Percentiles rank a stretch among this genome's conserved stretches.
Evolutionary conservation across 768 basidiomycete genomes (phyloP).

Genomic region (Boletellus sp.): DNA sequence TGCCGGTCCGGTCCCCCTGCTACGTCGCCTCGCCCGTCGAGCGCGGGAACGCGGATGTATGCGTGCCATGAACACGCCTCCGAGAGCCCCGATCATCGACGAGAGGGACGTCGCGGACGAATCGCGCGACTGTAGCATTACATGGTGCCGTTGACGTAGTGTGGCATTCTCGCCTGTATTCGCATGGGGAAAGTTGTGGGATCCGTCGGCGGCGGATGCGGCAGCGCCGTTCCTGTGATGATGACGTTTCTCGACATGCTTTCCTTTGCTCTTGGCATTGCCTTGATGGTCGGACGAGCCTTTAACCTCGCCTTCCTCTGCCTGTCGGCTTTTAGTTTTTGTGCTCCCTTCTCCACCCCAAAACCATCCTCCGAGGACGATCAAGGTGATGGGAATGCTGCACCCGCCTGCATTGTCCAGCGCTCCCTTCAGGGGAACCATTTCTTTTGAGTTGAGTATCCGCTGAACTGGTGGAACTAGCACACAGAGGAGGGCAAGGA

Average conservation of each 20-base stretch:
- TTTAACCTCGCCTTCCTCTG: background rate
- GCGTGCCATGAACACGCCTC: constrained; percentile 11
- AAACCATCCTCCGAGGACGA: constrained; percentile 94
- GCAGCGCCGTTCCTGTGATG: background rate
- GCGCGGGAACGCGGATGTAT: constrained; percentile 3
- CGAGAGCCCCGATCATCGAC: constrained; percentile 19
- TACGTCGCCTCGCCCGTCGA: background rate
- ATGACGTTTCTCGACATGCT: background rate
- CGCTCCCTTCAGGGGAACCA: constrained; percentile 66
- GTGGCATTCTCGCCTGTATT: background rate
- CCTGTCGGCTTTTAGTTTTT: background rate
- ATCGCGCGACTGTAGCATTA: background rate
- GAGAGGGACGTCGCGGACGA: constrained; percentile 18
- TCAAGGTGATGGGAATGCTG: constrained; percentile 82
- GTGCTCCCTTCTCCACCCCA: constrained; percentile 37
- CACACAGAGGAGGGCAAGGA: constrained; percentile 73
- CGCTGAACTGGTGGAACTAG: constrained; percentile 74
- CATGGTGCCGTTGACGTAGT: background rate
- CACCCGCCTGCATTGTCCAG: constrained; percentile 67
- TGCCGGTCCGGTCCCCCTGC: background rate
- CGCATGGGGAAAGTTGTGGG: background rate
- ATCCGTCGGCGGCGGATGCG: background rate
- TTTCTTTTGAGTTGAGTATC: constrained; percentile 51
- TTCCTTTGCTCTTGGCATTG: constrained; percentile 5
- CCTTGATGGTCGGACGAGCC: background rate